Evolutionary conservation across 2,329 filamentous ascomycete genomes (phyloP), one percentile per base, ranked within the genome.

Genomic region (Paecilomyces niveus): DNA sequence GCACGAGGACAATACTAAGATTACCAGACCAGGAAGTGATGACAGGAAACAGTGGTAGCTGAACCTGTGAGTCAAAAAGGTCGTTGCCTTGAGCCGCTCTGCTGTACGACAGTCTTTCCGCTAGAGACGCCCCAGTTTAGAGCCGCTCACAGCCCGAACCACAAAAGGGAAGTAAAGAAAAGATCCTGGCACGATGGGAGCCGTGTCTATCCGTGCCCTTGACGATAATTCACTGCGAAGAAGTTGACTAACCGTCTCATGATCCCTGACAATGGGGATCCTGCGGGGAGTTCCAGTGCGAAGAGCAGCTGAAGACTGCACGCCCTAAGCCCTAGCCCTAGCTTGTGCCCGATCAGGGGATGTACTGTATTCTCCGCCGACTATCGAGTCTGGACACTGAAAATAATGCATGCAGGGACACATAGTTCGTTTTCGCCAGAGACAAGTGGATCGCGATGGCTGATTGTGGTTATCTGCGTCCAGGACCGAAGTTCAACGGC

Each of bases 301-400:
- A 29, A 29, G 50, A 52, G 9, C 21, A 26, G 49, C 49, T 22
- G 18, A 22, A 52, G 49, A 22, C 18, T 26, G 50, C 21, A 29
- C n/a, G 50, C 50, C 50, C 50, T 52, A 29, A 52, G 50, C 50
- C 50, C 50, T 52, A 52, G 50, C 50, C 50, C 50, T 52, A 52
- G 50, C 50, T 52, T 26, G 21, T 29, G 50, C 50, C 50, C 50
- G 50, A 29, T 52, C 26, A 29, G 21, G 50, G 26, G 21, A 29
- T 22, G 22, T 22, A 22, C 22, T 52, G 15, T 24, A 13, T 29
- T 29, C 50, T 52, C 21, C 50, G 22, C 50, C 22, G 50, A 45
- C 39, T 45, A 18, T 45, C 39, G 15, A 45, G 39, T 45, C 39
- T 45, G 39, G 39, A 45, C 39, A 45, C 39, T 45, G 39, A n/a